Percentiles rank a stretch among this genome's conserved stretches.
Conservation (phyloP, 371 early-diverging fungal genomes). For the Lichtheimia hyalospora region DNA sequence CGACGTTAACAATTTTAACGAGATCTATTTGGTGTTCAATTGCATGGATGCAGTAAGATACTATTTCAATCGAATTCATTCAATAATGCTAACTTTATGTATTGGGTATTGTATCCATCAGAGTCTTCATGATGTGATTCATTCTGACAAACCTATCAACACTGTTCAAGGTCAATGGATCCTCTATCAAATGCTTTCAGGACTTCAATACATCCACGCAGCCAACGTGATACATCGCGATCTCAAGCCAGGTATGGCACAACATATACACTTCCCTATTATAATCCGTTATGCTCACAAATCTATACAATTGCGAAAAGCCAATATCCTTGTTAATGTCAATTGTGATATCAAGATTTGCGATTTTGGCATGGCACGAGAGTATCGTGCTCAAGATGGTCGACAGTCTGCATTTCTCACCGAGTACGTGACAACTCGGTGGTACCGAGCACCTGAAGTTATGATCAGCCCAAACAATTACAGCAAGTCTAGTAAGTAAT, state of each 20-base stretch:
- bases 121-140: constrained; percentile 87
- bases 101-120: no score
- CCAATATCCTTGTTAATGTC: constrained; percentile 81
- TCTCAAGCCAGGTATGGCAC: constrained; percentile 10
- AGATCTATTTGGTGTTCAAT: constrained; percentile 68
- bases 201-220: constrained; percentile 85
- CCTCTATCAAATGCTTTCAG: constrained; percentile 81
- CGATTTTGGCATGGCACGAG: constrained; percentile 81
- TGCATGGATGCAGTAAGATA: constrained; percentile 75
- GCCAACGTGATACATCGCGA: constrained; percentile 58
- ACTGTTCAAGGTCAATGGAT: constrained; percentile 88
- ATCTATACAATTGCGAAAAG: constrained; percentile 16
- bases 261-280: not conserved
- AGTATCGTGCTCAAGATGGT: constrained; percentile 27
- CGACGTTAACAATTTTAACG: constrained; percentile 57
- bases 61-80: not conserved
- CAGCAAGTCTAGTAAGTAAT: constrained; percentile 70
- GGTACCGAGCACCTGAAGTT: constrained; percentile 94
- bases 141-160: constrained; percentile 77
- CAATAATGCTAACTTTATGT: not conserved
- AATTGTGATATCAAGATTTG: constrained; percentile 82
- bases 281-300: not conserved
- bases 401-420: constrained; percentile 52
- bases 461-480: constrained; percentile 80
- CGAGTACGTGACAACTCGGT: constrained; percentile 86